Evolutionary conservation across 768 basidiomycete genomes (phyloP), one percentile per base, ranked within the genome.

Genomic region (Lactarius akahatsu): DNA sequence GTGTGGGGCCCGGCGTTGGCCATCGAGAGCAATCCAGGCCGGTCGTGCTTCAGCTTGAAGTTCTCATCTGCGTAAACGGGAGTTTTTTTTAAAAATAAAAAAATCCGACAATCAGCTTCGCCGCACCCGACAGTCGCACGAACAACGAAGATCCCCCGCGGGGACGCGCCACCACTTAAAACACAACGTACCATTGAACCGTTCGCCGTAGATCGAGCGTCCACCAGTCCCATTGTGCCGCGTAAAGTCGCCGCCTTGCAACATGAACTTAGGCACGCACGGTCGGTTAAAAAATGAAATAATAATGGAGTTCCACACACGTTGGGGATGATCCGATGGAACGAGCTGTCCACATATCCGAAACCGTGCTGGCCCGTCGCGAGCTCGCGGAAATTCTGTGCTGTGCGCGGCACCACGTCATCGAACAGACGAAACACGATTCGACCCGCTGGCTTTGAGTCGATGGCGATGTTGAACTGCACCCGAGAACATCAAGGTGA

Each of bases 371-470:
- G 79, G 8, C 85, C 86, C 7, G 86, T 85, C 9, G 88, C 85
- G 56, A 95, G 82, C 73, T 90, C 87, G 62, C 92, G 87, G 80
- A 94, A 95, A 80, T 94, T 94, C 59, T 77, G 78, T 3, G 90
- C 76, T 13, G 94, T 95, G 76, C 83, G 85, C 62, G 94, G 94
- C n/a, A 92, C 91, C 20, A 84, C 80, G 63, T 88, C 84, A 76
- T 94, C 91, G 77, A 83, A 93, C 52, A 96, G 84, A 76, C 90
- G 86, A 85, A 96, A 92, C 32, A 88, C 82, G 70, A 96, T 85
- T 55, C 89, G 86, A 28, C 91, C 91, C 0, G 83, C 78, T 4
- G 86, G 83, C 57, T 81, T 73, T 18, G 77, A 76, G 75, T 85
- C 81, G 74, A 94, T 88, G 2, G 81, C 76, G 65, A 91, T 73